A percentile compares a stretch with the other conserved stretches of the same genome.
phyloP scores from a whole-genome alignment of 352 stramenopile genomes.

The Phytophthora uliginosa region DNA sequence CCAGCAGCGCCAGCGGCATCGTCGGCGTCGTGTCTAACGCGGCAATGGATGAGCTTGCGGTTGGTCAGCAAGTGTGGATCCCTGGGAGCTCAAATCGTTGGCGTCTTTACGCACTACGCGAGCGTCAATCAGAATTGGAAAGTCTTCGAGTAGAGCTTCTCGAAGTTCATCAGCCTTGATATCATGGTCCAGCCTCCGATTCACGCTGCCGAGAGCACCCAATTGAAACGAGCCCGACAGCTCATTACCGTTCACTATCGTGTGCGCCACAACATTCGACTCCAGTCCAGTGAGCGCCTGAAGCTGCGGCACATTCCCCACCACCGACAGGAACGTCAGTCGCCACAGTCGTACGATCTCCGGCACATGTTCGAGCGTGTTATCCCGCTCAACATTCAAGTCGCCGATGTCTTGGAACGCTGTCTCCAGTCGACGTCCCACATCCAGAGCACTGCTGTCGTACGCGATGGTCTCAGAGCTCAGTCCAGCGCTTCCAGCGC shows the following conservation, averaged over 20 bases:
- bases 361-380: conserved; percentile 59
- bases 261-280: conserved; percentile 75
- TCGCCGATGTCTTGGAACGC: conserved; percentile 59
- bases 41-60: conserved; percentile 43
- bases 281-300: conserved; percentile 78
- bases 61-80: conserved; percentile 69
- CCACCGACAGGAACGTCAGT: conserved; percentile 90
- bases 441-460: conserved; percentile 74
- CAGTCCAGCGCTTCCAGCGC: conserved; percentile 10
- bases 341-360: conserved; percentile 88
- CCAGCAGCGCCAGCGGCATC: conserved; percentile 62
- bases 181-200: conserved; percentile 74
- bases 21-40: conserved; percentile 16
- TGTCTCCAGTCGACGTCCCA: conserved; percentile 64
- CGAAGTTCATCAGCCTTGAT: conserved; percentile 74
- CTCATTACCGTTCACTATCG: conserved; percentile 85
- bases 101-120: conserved; percentile 83
- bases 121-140: conserved; percentile 70
- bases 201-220: conserved; percentile 67
- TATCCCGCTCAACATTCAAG: conserved; percentile 62
- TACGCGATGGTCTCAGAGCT: conserved; percentile 70
- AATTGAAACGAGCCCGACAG: conserved; percentile 91
- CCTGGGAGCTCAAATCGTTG: conserved; percentile 53
- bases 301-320: conserved; percentile 88
- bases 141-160: conserved; percentile 46